Evolutionary conservation across 2,329 filamentous ascomycete genomes (phyloP).

Genomic region (Aspergillus japonicus): DNA sequence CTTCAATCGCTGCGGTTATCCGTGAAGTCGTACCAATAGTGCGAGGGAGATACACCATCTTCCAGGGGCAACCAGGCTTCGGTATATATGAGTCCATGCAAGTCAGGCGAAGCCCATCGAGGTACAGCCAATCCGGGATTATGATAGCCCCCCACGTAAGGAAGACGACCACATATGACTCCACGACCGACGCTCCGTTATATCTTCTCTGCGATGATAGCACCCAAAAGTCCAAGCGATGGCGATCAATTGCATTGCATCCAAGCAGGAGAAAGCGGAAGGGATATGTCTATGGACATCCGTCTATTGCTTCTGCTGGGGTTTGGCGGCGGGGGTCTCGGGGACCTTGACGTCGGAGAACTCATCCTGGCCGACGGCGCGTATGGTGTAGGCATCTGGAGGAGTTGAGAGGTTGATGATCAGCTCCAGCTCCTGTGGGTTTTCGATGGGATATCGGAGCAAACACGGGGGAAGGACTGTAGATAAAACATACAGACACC

Average conservation of each 20-base stretch:
- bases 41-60: too few species aligned
- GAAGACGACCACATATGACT: background rate
- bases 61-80: too few species aligned
- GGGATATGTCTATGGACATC: background rate
- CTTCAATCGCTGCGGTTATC: background rate
- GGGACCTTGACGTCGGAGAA: conserved; percentile 95
- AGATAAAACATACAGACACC: conserved; percentile 75
- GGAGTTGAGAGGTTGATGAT: background rate
- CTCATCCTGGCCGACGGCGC: conserved; percentile 89
- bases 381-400: conserved; percentile 69
- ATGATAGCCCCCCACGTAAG: background rate
- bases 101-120: background rate
- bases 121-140: background rate
- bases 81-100: too few species aligned
- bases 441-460: background rate
- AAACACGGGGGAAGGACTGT: background rate
- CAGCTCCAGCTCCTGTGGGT: too few species aligned
- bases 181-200: background rate
- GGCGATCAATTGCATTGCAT: background rate
- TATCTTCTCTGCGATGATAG: background rate
- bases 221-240: background rate
- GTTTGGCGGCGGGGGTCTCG: conserved; percentile 59
- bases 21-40: too few species aligned
- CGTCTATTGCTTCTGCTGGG: conserved; percentile 29
- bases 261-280: background rate